Evolutionary conservation across 1,284 basidiomycete genomes (phyloP).

Genomic region (Peniophora sp.): DNA sequence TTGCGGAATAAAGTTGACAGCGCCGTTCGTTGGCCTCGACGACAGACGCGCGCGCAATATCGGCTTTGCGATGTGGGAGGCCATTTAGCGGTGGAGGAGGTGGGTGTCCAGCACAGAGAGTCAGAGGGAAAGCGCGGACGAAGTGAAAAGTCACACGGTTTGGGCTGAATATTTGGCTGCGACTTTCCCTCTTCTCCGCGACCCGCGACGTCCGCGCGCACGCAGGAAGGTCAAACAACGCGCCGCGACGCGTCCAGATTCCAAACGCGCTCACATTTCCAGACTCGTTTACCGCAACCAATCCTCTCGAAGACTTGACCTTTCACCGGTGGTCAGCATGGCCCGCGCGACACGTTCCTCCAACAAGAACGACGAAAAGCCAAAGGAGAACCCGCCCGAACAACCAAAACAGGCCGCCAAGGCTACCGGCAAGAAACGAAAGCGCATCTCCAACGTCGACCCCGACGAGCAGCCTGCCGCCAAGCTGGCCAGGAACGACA

Average conservation of each 20-base stretch:
- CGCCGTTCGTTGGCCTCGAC: constrained; percentile 63
- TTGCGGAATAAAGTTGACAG: constrained; percentile 61
- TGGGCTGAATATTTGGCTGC: neutral
- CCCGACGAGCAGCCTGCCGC: constrained; percentile 34
- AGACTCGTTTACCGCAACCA: constrained; percentile 11
- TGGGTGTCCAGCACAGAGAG: constrained; percentile 4
- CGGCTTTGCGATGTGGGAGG: constrained; percentile 24
- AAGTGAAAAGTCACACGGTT: neutral
- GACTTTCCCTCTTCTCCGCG: too few species aligned
- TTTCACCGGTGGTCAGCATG: constrained; percentile 30
- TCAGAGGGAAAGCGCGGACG: neutral
- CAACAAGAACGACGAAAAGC: constrained; percentile 10
- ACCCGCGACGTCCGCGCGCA: neutral
- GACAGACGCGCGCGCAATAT: constrained; percentile 52
- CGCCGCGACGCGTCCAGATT: neutral
- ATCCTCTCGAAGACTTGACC: neutral
- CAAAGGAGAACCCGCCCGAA: constrained; percentile 20
- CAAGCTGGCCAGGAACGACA: constrained; percentile 37
- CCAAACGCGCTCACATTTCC: constrained; percentile 1
- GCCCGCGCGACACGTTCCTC: constrained; percentile 63
- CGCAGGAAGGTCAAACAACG: neutral
- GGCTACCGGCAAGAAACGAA: constrained; percentile 46
- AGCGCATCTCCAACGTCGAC: constrained; percentile 38
- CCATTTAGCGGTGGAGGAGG: constrained; percentile 24
- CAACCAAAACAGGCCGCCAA: constrained; percentile 24